Conservation (phyloP, 225 moss, liverwort and hornwort genomes). For the Asterella californica region DNA sequence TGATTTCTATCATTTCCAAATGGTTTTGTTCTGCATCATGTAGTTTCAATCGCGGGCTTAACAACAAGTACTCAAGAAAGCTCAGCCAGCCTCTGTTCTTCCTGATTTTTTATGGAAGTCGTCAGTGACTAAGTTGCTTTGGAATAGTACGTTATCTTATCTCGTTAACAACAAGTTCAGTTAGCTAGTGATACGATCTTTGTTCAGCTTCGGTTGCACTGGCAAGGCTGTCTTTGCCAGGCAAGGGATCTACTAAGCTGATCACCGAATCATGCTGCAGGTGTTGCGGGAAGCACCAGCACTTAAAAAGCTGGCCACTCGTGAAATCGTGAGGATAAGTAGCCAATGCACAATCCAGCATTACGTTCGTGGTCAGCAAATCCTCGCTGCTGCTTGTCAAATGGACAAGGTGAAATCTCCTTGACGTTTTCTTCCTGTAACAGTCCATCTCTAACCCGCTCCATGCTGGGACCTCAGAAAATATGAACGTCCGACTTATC, state of each 20-base stretch:
- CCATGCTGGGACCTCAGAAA: neutral
- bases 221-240: too few relatives aligned
- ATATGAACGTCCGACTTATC: neutral
- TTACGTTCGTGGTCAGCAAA: conserved; percentile 68
- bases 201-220: neutral
- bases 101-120: too few relatives aligned
- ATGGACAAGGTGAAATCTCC: conserved; percentile 63
- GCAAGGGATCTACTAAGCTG: neutral
- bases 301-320: conserved; percentile 69
- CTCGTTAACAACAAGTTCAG: too few relatives aligned
- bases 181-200: neutral
- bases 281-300: conserved; percentile 71
- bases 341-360: conserved; percentile 53
- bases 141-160: too few relatives aligned
- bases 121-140: too few relatives aligned
- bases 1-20: neutral
- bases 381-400: conserved; percentile 55
- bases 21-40: neutral
- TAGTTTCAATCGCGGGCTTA: too few relatives aligned
- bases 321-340: conserved; percentile 71
- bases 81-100: too few relatives aligned
- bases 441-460: neutral
- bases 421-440: neutral
- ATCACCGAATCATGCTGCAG: conserved; percentile 29
- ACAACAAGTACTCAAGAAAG: too few relatives aligned